Evolutionary conservation across 352 stramenopile species (phyloP).

Genomic region (Phytophthora idaei): DNA sequence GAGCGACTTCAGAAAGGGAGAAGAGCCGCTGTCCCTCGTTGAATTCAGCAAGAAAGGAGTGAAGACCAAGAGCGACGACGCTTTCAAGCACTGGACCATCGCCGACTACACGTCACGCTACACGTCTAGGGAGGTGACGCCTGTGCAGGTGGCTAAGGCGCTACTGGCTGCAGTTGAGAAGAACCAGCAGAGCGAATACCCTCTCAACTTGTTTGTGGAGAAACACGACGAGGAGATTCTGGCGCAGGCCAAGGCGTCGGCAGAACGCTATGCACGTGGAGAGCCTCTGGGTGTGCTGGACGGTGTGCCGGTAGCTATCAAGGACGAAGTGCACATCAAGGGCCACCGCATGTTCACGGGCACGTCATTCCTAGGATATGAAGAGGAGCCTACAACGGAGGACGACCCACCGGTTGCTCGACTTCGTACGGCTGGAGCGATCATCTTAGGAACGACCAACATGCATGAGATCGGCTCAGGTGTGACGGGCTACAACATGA

Average conservation of each 20-base stretch:
- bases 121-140: conserved; percentile 44
- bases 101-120: conserved; percentile 72
- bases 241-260: conserved; percentile 64
- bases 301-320: conserved; percentile 88
- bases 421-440: conserved; percentile 72
- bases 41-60: conserved; percentile 40
- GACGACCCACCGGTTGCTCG: conserved; percentile 66
- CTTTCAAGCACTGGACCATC: conserved; percentile 76
- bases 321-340: conserved; percentile 85
- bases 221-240: conserved; percentile 77
- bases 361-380: conserved; percentile 76
- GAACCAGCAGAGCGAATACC: conserved; percentile 54
- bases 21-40: conserved; percentile 30
- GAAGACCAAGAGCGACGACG: conserved; percentile 8
- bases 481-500: conserved; percentile 83
- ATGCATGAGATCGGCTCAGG: conserved; percentile 88
- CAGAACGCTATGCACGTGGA: conserved; percentile 71
- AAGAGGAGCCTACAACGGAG: conserved; percentile 39
- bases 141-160: conserved; percentile 73
- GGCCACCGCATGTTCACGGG: conserved; percentile 73
- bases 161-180: conserved; percentile 59
- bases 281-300: conserved; percentile 80
- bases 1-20: conserved; percentile 27
- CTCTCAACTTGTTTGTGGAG: conserved; percentile 78
- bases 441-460: conserved; percentile 91